Evolutionary conservation across 2,329 filamentous ascomycete genomes (phyloP).

Genomic region (Venturia oleaginea): DNA sequence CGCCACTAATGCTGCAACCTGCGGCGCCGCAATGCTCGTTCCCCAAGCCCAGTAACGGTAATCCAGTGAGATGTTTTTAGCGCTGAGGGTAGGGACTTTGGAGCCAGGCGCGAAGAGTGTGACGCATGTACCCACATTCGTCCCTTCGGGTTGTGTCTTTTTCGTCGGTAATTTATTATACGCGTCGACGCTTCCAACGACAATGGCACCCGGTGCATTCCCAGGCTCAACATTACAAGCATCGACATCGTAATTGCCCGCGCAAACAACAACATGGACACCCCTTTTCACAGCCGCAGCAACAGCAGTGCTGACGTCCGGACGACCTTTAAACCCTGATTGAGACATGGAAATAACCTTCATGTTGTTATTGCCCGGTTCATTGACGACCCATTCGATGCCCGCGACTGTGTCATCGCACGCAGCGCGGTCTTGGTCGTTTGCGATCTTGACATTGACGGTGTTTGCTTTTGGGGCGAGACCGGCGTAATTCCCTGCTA

Average conservation of each 20-base stretch:
- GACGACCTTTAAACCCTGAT: constrained; percentile 6
- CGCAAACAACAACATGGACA: constrained; percentile 14
- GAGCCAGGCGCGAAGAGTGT: constrained; percentile 13
- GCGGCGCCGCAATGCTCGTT: constrained; percentile 14
- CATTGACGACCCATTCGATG: constrained; percentile 11
- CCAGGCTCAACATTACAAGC: constrained; percentile 10
- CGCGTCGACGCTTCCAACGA: constrained; percentile 9
- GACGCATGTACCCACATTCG: constrained; percentile 13
- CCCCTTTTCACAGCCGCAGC: constrained; percentile 7
- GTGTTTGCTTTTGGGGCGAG: constrained; percentile 10
- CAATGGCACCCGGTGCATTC: constrained; percentile 8
- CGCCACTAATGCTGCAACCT: constrained; percentile 13
- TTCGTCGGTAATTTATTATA: constrained; percentile 11
- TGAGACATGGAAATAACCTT: constrained; percentile 15
- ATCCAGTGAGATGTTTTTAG: constrained; percentile 3
- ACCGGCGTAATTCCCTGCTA: constrained; percentile 10
- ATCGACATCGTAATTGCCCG: constrained; percentile 12
- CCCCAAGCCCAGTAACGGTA: constrained; percentile 13
- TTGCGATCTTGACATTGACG: constrained; percentile 10
- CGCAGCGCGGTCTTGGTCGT: constrained; percentile 10
- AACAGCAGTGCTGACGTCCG: constrained; percentile 11
- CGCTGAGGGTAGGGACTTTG: constrained; percentile 8
- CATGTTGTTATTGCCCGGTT: constrained; percentile 13
- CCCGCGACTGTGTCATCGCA: constrained; percentile 13
- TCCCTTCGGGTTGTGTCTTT: not conserved